Conservation (phyloP, 1,284 basidiomycete species). For the Cryptococcus sp. region DNA sequence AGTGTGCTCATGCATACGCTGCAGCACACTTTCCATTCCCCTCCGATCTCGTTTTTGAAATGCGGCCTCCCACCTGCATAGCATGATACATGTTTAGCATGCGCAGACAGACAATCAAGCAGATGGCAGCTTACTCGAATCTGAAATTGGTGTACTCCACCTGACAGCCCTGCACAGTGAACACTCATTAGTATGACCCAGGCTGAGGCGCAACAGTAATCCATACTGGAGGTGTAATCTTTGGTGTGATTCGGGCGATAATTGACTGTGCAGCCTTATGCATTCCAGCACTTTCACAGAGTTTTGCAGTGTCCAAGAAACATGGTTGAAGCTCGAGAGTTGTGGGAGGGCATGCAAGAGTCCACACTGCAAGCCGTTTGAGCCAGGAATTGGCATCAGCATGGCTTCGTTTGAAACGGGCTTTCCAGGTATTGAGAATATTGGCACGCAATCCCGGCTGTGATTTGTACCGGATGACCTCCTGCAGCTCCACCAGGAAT, state of each 20-base stretch:
- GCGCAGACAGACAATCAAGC: not conserved
- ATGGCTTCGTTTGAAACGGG: slow-evolving; percentile 37
- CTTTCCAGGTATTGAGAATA: slow-evolving; percentile 28
- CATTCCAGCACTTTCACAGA: slow-evolving; percentile 37
- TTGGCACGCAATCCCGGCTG: slow-evolving; percentile 32
- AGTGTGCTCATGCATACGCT: slow-evolving; percentile 25
- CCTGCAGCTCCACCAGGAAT: slow-evolving; percentile 40
- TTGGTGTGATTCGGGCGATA: slow-evolving; percentile 24
- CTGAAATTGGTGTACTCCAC: slow-evolving; percentile 37
- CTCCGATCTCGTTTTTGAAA: slow-evolving; percentile 9
- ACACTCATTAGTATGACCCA: not conserved
- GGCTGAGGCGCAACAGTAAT: not conserved
- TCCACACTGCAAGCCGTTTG: slow-evolving; percentile 40
- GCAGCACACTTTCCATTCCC: slow-evolving; percentile 11
- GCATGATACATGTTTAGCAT: not conserved
- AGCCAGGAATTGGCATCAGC: slow-evolving; percentile 41
- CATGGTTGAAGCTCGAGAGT: slow-evolving; percentile 32
- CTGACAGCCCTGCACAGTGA: slow-evolving; percentile 33
- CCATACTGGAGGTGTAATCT: slow-evolving; percentile 28
- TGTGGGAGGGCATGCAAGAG: slow-evolving; percentile 33
- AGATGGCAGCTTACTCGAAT: slow-evolving; percentile 28
- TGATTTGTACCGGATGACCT: slow-evolving; percentile 41
- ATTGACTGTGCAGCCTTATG: slow-evolving; percentile 32
- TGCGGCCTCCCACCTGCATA: slow-evolving; percentile 21
- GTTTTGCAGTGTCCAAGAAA: slow-evolving; percentile 40